These are phyloP conservation scores for Raphanus raphanistrum DNA, from an alignment of 345 rosid species.

Conservation along the genomic window DNA sequence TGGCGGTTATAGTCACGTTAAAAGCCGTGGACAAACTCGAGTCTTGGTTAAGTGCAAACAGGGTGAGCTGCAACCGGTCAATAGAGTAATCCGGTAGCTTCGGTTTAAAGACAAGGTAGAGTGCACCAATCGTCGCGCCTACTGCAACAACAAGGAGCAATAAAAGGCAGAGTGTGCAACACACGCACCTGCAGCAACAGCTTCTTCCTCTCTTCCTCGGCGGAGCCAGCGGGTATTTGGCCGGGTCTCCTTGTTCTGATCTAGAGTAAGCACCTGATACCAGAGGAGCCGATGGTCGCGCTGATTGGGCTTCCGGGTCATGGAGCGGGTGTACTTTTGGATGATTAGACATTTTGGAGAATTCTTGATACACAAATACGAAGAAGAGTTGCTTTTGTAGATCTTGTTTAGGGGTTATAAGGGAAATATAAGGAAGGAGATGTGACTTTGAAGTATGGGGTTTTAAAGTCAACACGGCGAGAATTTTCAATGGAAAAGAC, in stretches of 20 bases:
- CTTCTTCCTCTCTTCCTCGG: constrained; percentile 48
- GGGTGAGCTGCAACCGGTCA: constrained; percentile 55
- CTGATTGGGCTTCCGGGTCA: constrained; percentile 51
- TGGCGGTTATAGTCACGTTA: constrained; percentile 62
- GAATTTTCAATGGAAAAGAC: constrained; percentile 16
- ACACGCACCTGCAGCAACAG: constrained; percentile 65
- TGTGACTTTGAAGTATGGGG: constrained; percentile 3
- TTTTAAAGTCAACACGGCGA: constrained; percentile 26
- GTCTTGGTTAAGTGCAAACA: constrained; percentile 42
- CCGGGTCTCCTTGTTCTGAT: constrained; percentile 45
- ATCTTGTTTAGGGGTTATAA: constrained; percentile 6
- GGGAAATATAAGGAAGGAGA: constrained; percentile 7
- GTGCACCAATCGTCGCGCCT: constrained; percentile 51
- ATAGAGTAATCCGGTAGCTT: constrained; percentile 70
- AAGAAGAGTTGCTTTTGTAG: constrained; percentile 6
- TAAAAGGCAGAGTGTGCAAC: constrained; percentile 60
- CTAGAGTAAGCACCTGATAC: constrained; percentile 48
- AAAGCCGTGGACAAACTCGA: constrained; percentile 59
- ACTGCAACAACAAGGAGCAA: constrained; percentile 48
- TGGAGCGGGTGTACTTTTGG: constrained; percentile 61
- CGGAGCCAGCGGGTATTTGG: constrained; percentile 57
- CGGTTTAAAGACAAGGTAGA: constrained; percentile 71
- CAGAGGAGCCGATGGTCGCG: constrained; percentile 54
- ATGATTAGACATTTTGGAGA: constrained; percentile 53
- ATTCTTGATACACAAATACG: constrained; percentile 11